phyloP scores from a whole-genome alignment of 305 asterid genomes.

The Solanum aculeatissimum region DNA sequence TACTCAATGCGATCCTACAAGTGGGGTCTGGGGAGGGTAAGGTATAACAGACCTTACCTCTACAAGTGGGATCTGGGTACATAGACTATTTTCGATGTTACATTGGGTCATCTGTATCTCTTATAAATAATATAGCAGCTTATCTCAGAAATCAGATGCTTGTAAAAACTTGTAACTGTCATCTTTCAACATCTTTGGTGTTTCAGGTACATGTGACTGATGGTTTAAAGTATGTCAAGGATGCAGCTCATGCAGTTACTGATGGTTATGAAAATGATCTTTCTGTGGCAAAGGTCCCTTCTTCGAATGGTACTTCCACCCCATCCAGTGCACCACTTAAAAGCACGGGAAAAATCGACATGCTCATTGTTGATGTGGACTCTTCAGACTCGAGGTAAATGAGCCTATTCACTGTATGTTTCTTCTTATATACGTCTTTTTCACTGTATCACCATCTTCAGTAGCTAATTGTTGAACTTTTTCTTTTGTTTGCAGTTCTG shows the following conservation, averaged over 20 bases:
- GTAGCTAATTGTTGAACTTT: neutral
- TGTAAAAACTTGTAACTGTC: neutral
- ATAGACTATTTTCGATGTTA: neutral
- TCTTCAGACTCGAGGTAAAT: constrained; percentile 74
- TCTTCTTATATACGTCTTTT: neutral
- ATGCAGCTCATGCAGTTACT: constrained; percentile 21
- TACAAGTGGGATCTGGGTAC: neutral
- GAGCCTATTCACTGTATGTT: neutral
- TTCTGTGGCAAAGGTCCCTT: neutral
- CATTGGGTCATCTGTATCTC: neutral
- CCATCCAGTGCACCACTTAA: constrained; percentile 20
- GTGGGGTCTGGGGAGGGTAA: neutral
- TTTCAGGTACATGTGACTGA: constrained; percentile 63
- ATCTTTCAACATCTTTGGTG: neutral
- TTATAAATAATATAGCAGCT: neutral
- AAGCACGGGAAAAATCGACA: constrained; percentile 28
- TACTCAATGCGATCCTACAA: neutral
- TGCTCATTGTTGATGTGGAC: constrained; percentile 89
- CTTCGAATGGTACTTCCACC: constrained; percentile 5
- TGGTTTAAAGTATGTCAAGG: constrained; percentile 57
- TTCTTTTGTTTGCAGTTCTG: constrained; percentile 41
- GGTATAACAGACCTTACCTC: neutral
- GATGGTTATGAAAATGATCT: neutral
- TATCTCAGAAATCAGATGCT: neutral
- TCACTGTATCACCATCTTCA: neutral